These are phyloP conservation scores for Scutellaria galericulata DNA, from an alignment of 257 asterid genomes.

Conservation along the genomic window DNA sequence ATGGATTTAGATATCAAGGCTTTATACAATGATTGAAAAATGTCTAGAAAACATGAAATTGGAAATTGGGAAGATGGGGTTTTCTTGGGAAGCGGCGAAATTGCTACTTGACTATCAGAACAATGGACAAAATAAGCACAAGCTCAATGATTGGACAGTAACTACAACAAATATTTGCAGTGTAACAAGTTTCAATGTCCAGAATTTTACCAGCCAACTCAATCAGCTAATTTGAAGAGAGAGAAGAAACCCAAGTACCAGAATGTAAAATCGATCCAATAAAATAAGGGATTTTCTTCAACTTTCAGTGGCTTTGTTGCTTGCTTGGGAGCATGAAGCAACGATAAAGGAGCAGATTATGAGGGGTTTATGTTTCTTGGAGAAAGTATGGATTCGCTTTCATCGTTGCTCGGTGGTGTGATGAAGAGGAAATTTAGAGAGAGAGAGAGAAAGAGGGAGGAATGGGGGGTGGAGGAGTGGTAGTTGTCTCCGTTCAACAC, in stretches of 20 bases:
- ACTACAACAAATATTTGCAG: not conserved
- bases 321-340: constrained; percentile 27
- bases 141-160: constrained; percentile 13
- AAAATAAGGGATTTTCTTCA: constrained; percentile 32
- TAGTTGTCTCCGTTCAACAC: constrained; percentile 29
- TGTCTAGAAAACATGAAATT: constrained; percentile 9
- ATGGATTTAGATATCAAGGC: not conserved
- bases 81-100: constrained; percentile 22
- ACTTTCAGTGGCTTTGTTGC: constrained; percentile 30
- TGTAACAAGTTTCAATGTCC: not conserved
- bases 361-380: not conserved
- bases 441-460: not conserved
- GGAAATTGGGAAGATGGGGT: constrained; percentile 17
- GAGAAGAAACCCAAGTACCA: constrained; percentile 36
- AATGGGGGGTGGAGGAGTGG: not conserved
- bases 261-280: constrained; percentile 33
- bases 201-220: not conserved
- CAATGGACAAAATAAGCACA: not conserved
- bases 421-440: constrained; percentile 23
- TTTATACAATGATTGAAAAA: not conserved
- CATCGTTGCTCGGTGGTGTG: constrained; percentile 25
- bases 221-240: not conserved
- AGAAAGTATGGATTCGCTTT: constrained; percentile 10
- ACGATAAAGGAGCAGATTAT: constrained; percentile 24
- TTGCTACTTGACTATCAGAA: constrained; percentile 14